Evolutionary conservation across 2,329 filamentous ascomycete genomes (phyloP).

Genomic region (Trichoderma guizhouense): DNA sequence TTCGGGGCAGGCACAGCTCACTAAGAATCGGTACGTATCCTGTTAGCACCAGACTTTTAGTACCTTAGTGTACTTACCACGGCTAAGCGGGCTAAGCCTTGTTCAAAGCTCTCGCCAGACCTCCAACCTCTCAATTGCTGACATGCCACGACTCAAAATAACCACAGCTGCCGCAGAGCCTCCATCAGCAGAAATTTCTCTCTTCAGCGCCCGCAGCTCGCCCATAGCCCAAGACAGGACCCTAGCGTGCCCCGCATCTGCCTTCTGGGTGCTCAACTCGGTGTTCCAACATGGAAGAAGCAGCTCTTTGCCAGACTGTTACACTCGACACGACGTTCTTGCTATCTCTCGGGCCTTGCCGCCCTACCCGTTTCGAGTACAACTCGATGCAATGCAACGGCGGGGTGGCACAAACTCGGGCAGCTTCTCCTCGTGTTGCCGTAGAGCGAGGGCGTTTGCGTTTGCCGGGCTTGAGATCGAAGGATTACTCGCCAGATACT

Average conservation of each 20-base stretch:
- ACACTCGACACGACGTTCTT: background rate
- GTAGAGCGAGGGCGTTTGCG: background rate
- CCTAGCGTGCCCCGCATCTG: background rate
- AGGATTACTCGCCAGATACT: background rate
- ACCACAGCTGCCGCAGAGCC: background rate
- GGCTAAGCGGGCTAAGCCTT: conserved; percentile 1
- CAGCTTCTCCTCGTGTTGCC: background rate
- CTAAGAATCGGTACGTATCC: background rate
- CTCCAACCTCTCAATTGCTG: background rate
- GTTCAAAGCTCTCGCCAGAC: background rate
- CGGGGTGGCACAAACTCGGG: background rate
- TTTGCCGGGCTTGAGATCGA: background rate
- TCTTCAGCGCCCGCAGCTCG: conserved; percentile 4
- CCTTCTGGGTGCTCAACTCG: background rate
- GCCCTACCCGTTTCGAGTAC: background rate
- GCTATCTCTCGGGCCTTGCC: background rate
- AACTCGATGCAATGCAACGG: conserved; percentile 12
- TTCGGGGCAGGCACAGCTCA: background rate
- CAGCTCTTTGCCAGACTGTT: background rate
- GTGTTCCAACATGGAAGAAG: background rate
- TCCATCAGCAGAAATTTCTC: background rate
- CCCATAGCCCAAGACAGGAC: background rate
- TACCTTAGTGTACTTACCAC: too few species aligned
- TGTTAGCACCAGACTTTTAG: background rate
- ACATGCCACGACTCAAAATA: background rate